Evolutionary conservation across 306 rosid species (phyloP), one percentile per base, ranked within the genome.

Genomic region (Sechiopsis laciniata): DNA sequence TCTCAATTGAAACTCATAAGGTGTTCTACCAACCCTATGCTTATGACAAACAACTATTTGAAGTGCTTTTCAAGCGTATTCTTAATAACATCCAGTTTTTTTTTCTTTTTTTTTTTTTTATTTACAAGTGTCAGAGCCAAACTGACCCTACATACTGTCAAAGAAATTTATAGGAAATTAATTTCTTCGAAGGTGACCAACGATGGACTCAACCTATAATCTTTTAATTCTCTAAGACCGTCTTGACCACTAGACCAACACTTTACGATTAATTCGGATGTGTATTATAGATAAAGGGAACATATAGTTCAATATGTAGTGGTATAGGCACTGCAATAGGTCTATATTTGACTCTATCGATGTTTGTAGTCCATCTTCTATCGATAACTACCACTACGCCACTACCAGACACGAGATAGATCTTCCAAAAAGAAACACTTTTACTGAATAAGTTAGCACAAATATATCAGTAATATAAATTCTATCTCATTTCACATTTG

Each of bases 301-400:
- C 13, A 26, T 60, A 61, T 60, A 29, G 53, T 62, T 74, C 72
- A 59, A 74, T 69, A 45, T 59, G 62, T 59, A 59, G 70, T 59
- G 77, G 48, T 40, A 32, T 32, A 32, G 37, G 37, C 37, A n/a
- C n/a, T n/a, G n/a, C n/a, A n/a, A n/a, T n/a, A n/a, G n/a, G n/a
- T n/a, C n/a, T n/a, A n/a, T n/a, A n/a, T 32, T 32, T 32, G 37
- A 32, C 4, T 35, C 68, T 32, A 62, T 52, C 12, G 35, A 62
- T 35, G 6, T 16, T 37, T 6, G 14, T 35, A 3, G 70, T 37
- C 51, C 12, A 61, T 24, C 10, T 17, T 20, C 58, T 17, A 55
- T n/a, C 58, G 3, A 8, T 55, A 42, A 10, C 26, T 56, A 20
- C 32, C 21, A 14, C 17, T 40, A 61, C 15, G 46, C 46, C 46